A percentile compares a stretch with the other conserved stretches of the same genome.
Evolutionary conservation across 2,329 filamentous ascomycete genomes (phyloP).

Genomic region (Cladosporium sp.): DNA sequence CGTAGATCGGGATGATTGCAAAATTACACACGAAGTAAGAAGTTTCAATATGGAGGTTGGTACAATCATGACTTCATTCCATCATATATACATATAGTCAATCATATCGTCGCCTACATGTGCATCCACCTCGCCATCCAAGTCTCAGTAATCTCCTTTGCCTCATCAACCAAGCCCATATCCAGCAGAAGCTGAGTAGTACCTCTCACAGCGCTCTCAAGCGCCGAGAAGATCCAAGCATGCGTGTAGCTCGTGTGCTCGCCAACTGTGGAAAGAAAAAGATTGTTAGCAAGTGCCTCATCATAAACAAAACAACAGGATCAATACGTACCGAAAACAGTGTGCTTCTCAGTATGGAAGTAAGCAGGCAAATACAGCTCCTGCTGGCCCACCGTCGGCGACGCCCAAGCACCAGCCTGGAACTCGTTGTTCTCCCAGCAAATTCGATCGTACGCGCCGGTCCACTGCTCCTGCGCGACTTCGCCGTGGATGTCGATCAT

Average conservation of each 20-base stretch:
- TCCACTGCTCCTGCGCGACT: constrained; percentile 61
- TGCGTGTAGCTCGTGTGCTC: constrained; percentile 73
- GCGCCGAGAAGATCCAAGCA: constrained; percentile 67
- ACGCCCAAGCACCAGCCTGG: constrained; percentile 63
- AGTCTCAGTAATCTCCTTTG: constrained; percentile 61
- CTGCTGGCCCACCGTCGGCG: constrained; percentile 62
- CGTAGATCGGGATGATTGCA: no score
- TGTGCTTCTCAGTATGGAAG: constrained; percentile 67
- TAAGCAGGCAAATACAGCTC: constrained; percentile 71
- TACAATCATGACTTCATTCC: not conserved
- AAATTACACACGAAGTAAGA: no score
- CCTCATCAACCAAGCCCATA: constrained; percentile 68
- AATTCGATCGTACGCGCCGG: constrained; percentile 63
- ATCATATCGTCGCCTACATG: not conserved
- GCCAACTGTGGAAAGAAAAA: constrained; percentile 20
- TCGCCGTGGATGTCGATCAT: constrained; percentile 69
- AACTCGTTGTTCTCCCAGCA: constrained; percentile 67
- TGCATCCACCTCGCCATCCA: constrained; percentile 71
- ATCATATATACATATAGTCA: not conserved
- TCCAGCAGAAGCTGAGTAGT: constrained; percentile 64
- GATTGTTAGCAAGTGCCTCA: not conserved
- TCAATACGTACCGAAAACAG: constrained; percentile 54
- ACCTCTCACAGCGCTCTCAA: constrained; percentile 67
- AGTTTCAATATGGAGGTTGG: no score
- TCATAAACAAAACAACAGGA: not conserved